Base-by-base conservation (phyloP, 768 basidiomycete species). In the Mycena kentingensis region DNA sequence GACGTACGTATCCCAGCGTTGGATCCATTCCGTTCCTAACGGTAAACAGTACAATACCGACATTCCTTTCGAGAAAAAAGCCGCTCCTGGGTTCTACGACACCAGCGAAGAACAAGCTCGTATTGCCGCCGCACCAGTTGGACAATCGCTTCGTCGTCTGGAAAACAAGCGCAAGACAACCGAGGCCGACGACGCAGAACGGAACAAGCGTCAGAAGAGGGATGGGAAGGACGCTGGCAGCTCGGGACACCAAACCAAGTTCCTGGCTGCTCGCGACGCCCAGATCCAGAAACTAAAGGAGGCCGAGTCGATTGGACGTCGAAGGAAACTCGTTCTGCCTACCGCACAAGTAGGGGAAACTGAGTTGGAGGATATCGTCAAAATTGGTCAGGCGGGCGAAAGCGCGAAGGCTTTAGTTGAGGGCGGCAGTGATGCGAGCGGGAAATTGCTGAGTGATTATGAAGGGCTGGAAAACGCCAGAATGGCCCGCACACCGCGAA, bases 261-360 rank as follows among this genome's bases (percentile, higher is more conserved):
- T 99, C 62, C 82, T 98, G 37, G 87, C 95, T n/a, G 93, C 94
- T 5, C 84, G 96, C 51, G 95, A 98, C 66, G 94, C 94, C 1
- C 96, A 99, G 68, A 98, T 98, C 60, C 93, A 97, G 68, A 94
- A 95, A 69, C 75, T 98, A 51, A 97, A 97, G 70, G 97, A 99
- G 69, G 95, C 95, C 18, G 94, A 98, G 67, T 93, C 90, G 47
- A 94, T 98, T 51, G 90, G 93, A 22, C 81, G 93, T 58, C 72
- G 97, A 59, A 73, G 92, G 60, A 91, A 90, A 69, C 76, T 99
- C 25, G 81, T 82, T 48, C 76, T 99, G 13, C 97, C 97, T 0
- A 72, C 74, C 22, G 92, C 96, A 5, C 97, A 99, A 63, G 97
- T 99, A 15, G 90, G 93, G 8, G 97, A 99, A 71, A 72, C 79